Conservation (phyloP, 1,284 basidiomycete genomes). For the Tylopilus sp. region DNA sequence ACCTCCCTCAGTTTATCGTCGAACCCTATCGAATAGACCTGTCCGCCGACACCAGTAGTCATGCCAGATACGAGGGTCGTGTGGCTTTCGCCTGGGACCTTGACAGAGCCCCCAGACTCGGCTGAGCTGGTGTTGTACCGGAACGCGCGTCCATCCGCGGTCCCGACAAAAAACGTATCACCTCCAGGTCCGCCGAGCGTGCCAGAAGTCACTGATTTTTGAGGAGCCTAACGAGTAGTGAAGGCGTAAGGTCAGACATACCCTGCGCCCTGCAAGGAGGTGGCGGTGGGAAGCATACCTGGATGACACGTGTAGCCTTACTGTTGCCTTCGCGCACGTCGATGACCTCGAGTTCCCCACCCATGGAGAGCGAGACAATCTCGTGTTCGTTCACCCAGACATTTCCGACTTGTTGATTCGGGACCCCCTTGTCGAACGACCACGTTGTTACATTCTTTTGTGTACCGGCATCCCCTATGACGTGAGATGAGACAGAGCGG, state of each 20-base stretch:
- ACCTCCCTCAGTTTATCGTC: constrained; percentile 79
- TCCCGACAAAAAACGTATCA: constrained; percentile 76
- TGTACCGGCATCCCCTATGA: constrained; percentile 74
- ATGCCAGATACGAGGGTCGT: constrained; percentile 70
- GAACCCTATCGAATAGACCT: constrained; percentile 68
- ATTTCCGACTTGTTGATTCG: constrained; percentile 86
- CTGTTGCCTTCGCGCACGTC: constrained; percentile 63
- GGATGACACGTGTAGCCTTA: constrained; percentile 59
- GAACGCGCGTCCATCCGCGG: constrained; percentile 79
- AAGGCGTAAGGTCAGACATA: constrained; percentile 2
- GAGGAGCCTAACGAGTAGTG: constrained; percentile 55
- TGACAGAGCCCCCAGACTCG: constrained; percentile 27
- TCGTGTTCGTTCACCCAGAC: constrained; percentile 67
- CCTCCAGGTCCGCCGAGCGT: constrained; percentile 38
- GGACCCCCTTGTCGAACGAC: constrained; percentile 66
- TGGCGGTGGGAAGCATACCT: constrained; percentile 39
- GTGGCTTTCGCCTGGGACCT: constrained; percentile 66
- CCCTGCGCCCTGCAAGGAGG: not conserved
- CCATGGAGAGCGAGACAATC: constrained; percentile 83
- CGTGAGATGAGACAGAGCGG: not conserved
- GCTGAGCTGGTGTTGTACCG: constrained; percentile 50
- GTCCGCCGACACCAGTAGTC: constrained; percentile 43
- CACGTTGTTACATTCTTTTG: constrained; percentile 66
- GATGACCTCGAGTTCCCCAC: constrained; percentile 81
- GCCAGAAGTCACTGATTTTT: constrained; percentile 74